Base-by-base conservation (phyloP, 1,284 basidiomycete species). In the Gymnopus androsaceus region DNA sequence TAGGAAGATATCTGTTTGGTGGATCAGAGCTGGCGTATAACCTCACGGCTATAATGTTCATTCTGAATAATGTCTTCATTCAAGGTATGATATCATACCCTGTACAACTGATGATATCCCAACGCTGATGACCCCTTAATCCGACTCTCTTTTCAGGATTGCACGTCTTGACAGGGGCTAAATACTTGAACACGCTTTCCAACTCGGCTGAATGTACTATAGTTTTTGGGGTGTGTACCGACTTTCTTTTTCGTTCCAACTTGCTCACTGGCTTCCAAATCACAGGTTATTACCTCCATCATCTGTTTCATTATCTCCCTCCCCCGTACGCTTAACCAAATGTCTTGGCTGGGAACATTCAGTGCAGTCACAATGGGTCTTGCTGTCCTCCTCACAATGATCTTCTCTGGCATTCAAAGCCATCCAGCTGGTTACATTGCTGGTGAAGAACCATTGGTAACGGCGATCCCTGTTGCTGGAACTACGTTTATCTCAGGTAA, bases 131-230 rank as follows among this genome's bases (percentile, higher is more conserved):
- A n/a, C n/a, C n/a, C n/a, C n/a, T n/a, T 36, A 49, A 46, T 14
- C 28, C 48, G 55, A 17, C 28, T 46, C 11, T 28, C 27, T 25
- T 7, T 47, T 7, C 30, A 77, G 76, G 67, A 3, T 69, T 79
- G 6, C 76, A 78, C 58, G 74, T 75, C 55, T 65, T 78, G 19
- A 75, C 78, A 25, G 76, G 76, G 19, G 75, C 76, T 7, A 71
- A 73, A 59, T 67, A 76, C 1, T 68, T 87, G 54, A 87, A 87
- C 72, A 85, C 84, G 0, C 72, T 88, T 3, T 77, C 79, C 1
- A 73, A 81, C 60, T 77, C 76, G n/a, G 75, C 77, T 0, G 66
- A 74, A 19, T 85, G 83, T 68, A 83, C 83, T 0, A 72, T 87
- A 42, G 72, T 73, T 1, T 87, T 84, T 70, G 78, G 49, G 37